Percentiles rank a stretch among this genome's conserved stretches.
phyloP scores from a whole-genome alignment of 306 rosid species.

The Prosopis cineraria region DNA sequence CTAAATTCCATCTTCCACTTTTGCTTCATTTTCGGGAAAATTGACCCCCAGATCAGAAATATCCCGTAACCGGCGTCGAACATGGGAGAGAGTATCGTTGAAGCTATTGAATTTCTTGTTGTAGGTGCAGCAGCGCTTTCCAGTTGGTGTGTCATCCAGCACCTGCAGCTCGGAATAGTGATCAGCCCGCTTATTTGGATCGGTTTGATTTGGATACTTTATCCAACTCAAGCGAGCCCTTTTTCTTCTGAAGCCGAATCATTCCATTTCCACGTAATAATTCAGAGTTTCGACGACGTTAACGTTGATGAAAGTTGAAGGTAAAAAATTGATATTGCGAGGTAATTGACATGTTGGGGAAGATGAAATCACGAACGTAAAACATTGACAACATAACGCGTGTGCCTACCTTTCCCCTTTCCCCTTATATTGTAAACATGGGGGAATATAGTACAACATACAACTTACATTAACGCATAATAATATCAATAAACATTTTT shows the following conservation, averaged over 20 bases:
- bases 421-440: no score
- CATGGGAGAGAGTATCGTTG: not conserved
- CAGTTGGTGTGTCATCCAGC: conserved; percentile 27
- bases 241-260: not conserved
- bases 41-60: not conserved
- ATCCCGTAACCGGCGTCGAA: not conserved
- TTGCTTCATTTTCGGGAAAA: not conserved
- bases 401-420: no score
- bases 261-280: not conserved
- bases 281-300: not conserved
- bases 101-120: not conserved
- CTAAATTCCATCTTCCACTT: conserved; percentile 3
- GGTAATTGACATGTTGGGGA: no score
- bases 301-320: not conserved
- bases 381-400: no score
- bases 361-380: no score
- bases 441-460: no score
- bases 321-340: not conserved
- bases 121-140: conserved; percentile 33
- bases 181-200: not conserved
- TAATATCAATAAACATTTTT: no score
- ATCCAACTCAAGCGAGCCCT: not conserved
- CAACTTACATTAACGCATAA: no score
- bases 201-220: not conserved
- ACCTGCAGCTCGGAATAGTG: not conserved